A percentile compares a stretch with the other conserved stretches of the same genome.
Conservation (phyloP, 768 basidiomycete genomes). For the Lyophyllum decastes region DNA sequence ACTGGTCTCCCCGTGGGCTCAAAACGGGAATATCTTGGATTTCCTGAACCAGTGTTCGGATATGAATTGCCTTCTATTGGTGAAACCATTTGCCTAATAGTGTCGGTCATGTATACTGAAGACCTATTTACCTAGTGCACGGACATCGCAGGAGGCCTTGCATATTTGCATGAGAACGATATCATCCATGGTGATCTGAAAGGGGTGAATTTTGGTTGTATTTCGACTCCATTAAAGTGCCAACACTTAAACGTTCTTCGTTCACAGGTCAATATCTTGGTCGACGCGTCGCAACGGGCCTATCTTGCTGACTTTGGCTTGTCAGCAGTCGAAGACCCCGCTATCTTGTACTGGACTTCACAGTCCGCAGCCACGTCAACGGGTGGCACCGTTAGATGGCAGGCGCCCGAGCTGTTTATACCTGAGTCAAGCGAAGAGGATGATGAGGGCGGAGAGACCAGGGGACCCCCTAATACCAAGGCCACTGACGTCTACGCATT, state of each 20-base stretch:
- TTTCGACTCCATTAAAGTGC: no score
- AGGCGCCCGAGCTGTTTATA: constrained; percentile 21
- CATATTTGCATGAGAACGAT: neutral
- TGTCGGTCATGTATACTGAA: neutral
- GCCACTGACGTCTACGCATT: constrained; percentile 20
- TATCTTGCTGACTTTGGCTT: constrained; percentile 27
- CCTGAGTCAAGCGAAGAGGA: neutral
- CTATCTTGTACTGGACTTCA: constrained; percentile 13
- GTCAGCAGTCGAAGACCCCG: constrained; percentile 12
- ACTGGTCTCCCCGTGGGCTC: constrained; percentile 22
- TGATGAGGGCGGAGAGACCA: no score
- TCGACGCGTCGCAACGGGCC: constrained; percentile 16
- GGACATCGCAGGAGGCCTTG: neutral
- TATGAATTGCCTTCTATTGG: constrained; percentile 13
- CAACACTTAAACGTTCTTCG: no score
- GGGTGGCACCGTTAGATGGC: constrained; percentile 16
- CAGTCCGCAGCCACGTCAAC: neutral
- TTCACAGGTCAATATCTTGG: constrained; percentile 21
- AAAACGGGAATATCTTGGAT: constrained; percentile 16
- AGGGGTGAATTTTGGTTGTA: neutral
- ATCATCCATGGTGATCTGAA: neutral
- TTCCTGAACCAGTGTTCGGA: constrained; percentile 12
- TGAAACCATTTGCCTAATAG: neutral
- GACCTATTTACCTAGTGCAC: neutral
- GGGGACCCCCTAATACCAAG: constrained; percentile 2